A percentile compares a stretch with the other conserved stretches of the same genome.
Conservation (phyloP, 148 eudicot genomes). For the Rhododendron griersonianum region DNA sequence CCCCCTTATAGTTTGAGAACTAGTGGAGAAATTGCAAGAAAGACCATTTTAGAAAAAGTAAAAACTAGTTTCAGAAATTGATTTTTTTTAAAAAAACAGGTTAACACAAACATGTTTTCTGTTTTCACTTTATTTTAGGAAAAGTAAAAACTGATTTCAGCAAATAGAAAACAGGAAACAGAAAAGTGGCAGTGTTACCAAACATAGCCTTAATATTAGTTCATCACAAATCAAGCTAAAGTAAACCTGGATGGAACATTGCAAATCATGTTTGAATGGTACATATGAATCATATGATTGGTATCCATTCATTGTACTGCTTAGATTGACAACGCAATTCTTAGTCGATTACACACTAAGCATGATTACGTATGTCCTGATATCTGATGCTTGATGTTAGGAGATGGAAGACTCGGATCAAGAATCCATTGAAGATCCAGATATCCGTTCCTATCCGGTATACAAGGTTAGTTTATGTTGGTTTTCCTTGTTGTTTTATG, state of each 20-base stretch:
- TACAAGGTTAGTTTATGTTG: constrained; percentile 34
- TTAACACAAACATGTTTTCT: too few species aligned
- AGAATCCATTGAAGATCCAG: constrained; percentile 10
- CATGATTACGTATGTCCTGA: background rate
- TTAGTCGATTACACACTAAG: background rate
- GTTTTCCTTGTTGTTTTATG: background rate
- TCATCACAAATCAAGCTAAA: too few species aligned
- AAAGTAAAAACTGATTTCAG: too few species aligned
- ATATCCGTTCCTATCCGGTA: constrained; percentile 33
- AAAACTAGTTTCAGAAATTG: too few species aligned
- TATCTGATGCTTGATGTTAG: constrained; percentile 10
- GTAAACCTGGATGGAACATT: background rate
- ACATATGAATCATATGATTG: background rate
- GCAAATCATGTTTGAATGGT: background rate
- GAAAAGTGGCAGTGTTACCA: too few species aligned
- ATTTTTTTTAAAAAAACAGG: too few species aligned
- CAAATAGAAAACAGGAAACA: too few species aligned
- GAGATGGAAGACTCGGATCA: constrained; percentile 9
- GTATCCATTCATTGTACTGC: background rate
- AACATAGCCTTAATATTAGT: too few species aligned
- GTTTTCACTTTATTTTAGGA: too few species aligned
- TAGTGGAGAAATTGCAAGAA: too few species aligned
- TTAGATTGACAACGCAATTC: background rate
- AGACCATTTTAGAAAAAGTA: too few species aligned
- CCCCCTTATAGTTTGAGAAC: too few species aligned